Evolutionary conservation across 2,329 filamentous ascomycete species (phyloP).

Genomic region (Talaromyces sp.): DNA sequence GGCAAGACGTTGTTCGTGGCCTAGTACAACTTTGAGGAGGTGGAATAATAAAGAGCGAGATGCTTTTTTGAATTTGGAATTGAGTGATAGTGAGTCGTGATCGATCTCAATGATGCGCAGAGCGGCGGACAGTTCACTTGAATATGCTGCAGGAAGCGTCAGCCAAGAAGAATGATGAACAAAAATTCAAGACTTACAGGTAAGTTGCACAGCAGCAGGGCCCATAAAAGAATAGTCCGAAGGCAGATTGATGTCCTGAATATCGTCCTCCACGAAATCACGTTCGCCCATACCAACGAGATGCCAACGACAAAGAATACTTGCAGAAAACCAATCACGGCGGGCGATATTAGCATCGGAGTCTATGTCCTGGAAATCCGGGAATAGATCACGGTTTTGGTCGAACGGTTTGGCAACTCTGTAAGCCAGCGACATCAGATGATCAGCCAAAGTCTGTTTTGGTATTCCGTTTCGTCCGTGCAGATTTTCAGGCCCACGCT

Average conservation of each 20-base stretch:
- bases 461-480: constrained; percentile 40
- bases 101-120: constrained; percentile 17
- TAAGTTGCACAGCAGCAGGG: constrained; percentile 35
- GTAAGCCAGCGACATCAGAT: constrained; percentile 37
- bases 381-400: constrained; percentile 36
- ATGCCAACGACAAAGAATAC: constrained; percentile 42
- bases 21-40: constrained; percentile 6
- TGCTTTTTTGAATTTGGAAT: constrained; percentile 15
- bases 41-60: constrained; percentile 17
- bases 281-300: constrained; percentile 40
- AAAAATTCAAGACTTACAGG: constrained; percentile 30
- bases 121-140: constrained; percentile 16
- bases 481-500: constrained; percentile 42
- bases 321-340: constrained; percentile 40
- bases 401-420: constrained; percentile 38
- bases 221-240: constrained; percentile 40
- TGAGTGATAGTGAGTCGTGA: constrained; percentile 12
- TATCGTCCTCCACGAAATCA: constrained; percentile 33
- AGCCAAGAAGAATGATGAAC: background rate
- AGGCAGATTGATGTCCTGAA: constrained; percentile 36
- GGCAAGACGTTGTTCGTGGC: constrained; percentile 13
- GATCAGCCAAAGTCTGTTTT: constrained; percentile 40
- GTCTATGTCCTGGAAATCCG: constrained; percentile 36
- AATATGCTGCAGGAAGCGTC: constrained; percentile 10
- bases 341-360: constrained; percentile 41